Conservation (phyloP, 805 yeast genomes). For the Schwanniomyces occidentalis region DNA sequence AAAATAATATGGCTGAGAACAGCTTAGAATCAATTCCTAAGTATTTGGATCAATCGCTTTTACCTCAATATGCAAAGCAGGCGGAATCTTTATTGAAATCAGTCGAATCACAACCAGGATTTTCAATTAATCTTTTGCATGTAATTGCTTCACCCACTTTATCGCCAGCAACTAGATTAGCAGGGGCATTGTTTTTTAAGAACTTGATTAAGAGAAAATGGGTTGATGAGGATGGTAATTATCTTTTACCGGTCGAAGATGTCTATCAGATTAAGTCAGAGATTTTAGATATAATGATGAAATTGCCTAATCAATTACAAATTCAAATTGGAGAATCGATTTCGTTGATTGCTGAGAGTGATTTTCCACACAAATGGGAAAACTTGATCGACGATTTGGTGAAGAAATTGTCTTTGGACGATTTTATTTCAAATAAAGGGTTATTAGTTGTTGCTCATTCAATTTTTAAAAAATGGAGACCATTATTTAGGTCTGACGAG, state of each 20-base stretch:
- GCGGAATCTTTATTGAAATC: conserved; percentile 66
- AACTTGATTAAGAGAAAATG: conserved; percentile 82
- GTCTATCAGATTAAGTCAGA: conserved; percentile 69
- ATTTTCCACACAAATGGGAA: conserved; percentile 91
- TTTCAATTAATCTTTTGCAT: conserved; percentile 72
- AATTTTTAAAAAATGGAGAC: conserved; percentile 96
- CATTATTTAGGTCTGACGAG: conserved; percentile 87
- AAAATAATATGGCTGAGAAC: conserved; percentile 27
- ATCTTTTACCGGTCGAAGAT: conserved; percentile 61
- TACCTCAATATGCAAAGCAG: conserved; percentile 60
- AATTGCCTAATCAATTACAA: conserved; percentile 76
- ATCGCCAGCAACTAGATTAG: conserved; percentile 64
- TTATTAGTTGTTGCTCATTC: conserved; percentile 92
- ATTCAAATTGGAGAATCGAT: conserved; percentile 95
- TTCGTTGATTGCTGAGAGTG: conserved; percentile 90
- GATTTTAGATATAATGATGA: conserved; percentile 83
- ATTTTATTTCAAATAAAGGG: conserved; percentile 76
- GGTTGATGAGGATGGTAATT: conserved; percentile 87
- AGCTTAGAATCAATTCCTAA: conserved; percentile 51
- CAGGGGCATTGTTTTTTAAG: conserved; percentile 89
- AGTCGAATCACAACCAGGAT: conserved; percentile 69
- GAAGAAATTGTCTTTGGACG: conserved; percentile 58
- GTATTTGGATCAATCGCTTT: conserved; percentile 62
- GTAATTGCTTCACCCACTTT: conserved; percentile 66
- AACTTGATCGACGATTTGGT: conserved; percentile 74